Evolutionary conservation across 768 basidiomycete genomes (phyloP), one percentile per base, ranked within the genome.

Genomic region (Phaffia australis): DNA sequence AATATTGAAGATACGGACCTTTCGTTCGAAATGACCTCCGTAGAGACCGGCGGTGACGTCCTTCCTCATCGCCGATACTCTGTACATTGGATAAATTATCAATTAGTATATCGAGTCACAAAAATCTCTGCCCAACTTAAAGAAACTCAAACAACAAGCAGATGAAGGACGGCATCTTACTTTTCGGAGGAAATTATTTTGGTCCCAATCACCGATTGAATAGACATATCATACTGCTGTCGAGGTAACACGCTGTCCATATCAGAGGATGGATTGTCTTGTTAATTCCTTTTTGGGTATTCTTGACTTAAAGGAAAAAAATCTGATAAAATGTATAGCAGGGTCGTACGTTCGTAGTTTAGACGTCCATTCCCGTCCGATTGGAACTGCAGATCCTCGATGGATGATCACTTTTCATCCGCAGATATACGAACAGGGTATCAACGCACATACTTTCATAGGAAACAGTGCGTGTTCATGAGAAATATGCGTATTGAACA

Each of bases 171-270:
- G 0, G 30, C 32, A 42, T 30, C 56, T 46, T 21, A 76, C 19
- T 86, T 93, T 75, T 94, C 91, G 32, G 94, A 83, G 3, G 94
- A 89, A 57, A 98, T 83, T 64, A 97, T 82, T 69, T 85, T 89
- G 70, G 82, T 84, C 18, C 93, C 93, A 21, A 95, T 81, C 1
- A 85, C 86, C 47, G 95, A 95, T 74, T 98, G 95, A 61, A 99
- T 95, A 1, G 93, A 87, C 15, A 97, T 85, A 76, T 97, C 60
- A 46, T 29, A 60, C 19, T 57, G 63, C 23, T 61, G 55, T 56
- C 87, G 80, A 32, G 93, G 92, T 42, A 98, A 88, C 49, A 97
- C 89, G 72, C 88, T 88, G 77, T 55, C 47, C 1, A 67, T 35
- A 23, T 42, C 35, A 42, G 11, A 42, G 11, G 11, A 4, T 5